Evolutionary conservation across 345 rosid genomes (phyloP).

Genomic region (Populus tremula): DNA sequence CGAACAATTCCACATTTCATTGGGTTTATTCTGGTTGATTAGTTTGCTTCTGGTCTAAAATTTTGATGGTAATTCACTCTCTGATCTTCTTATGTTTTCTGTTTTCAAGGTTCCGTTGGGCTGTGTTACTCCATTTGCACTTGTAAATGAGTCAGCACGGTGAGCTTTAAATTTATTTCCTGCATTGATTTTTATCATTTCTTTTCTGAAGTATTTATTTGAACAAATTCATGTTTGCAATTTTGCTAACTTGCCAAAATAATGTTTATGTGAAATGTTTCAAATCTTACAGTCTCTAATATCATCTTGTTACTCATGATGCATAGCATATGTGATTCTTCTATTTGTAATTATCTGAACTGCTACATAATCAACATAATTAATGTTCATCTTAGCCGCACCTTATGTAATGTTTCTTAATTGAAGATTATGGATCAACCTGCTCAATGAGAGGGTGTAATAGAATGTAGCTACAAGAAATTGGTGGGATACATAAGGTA

Average conservation of each 20-base stretch:
- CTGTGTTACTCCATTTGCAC: conserved; percentile 84
- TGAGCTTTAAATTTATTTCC: conserved; percentile 24
- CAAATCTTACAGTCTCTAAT: not conserved
- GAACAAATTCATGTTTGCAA: not conserved
- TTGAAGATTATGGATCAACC: not conserved
- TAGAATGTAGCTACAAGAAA: not conserved
- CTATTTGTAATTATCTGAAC: not conserved
- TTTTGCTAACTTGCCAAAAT: not conserved
- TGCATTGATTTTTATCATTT: not conserved
- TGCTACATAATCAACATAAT: not conserved
- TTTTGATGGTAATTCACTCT: not conserved
- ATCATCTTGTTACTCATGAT: not conserved
- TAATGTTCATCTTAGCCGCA: not conserved
- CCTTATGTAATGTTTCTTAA: not conserved
- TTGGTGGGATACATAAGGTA: not conserved
- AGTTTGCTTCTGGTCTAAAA: not conserved
- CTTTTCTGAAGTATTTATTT: not conserved
- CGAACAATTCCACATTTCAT: not conserved
- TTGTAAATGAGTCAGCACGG: conserved; percentile 81
- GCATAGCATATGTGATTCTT: not conserved
- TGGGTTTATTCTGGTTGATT: not conserved
- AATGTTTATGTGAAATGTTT: not conserved
- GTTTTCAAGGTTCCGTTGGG: conserved; percentile 68
- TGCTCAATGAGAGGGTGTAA: not conserved
- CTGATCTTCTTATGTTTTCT: conserved; percentile 9